Base-by-base conservation (phyloP, 805 yeast species). In the Candida railenensis region DNA sequence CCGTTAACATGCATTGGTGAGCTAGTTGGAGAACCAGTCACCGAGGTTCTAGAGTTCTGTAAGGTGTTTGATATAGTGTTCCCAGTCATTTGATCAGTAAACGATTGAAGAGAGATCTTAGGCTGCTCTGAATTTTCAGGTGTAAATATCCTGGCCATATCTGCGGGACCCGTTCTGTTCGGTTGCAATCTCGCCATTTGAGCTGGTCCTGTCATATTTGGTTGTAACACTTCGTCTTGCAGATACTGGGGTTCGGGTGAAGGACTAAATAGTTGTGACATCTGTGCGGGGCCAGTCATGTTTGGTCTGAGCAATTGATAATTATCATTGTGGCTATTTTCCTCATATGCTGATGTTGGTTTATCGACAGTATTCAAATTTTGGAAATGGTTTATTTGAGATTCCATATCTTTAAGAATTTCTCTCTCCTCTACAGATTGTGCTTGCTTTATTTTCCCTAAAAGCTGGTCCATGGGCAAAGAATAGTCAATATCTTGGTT, bases 391-490 rank as follows among this genome's bases (percentile, higher is more conserved):
- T 82, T 82, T 46, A 85, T 78, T 12, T 86, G 85, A 11, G 86
- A 85, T 54, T 82, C 86, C 83, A 86, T 85, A 52, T 84, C 91
- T 50, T 79, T 80, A 28, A 86, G 69, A 39, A 82, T 86, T 53
- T 84, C 86, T 52, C 80, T 83, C 49, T 87, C 95, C 51, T 84
- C 85, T 4, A 34, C 20, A 4, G 32, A 8, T 21, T 42, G 45
- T 21, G 38, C 22, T 30, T 43, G 55, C 20, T 48, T 49, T 53
- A 82, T 62, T 45, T 71, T 73, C 45, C 69, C 68, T 38, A 87
- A 55, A 22, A 87, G 62, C 58, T 87, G 89, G 56, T 84, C 88
- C 95, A 87, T 87, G 4, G 94, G 91, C 18, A 87, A 65, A 1
- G 86, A 75, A 44, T 77, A 68, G 58, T 87, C 92, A 22, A 85